Evolutionary conservation across 2,329 filamentous ascomycete species (phyloP), one percentile per base, ranked within the genome.

Genomic region (Endoconidiophora laricicola): DNA sequence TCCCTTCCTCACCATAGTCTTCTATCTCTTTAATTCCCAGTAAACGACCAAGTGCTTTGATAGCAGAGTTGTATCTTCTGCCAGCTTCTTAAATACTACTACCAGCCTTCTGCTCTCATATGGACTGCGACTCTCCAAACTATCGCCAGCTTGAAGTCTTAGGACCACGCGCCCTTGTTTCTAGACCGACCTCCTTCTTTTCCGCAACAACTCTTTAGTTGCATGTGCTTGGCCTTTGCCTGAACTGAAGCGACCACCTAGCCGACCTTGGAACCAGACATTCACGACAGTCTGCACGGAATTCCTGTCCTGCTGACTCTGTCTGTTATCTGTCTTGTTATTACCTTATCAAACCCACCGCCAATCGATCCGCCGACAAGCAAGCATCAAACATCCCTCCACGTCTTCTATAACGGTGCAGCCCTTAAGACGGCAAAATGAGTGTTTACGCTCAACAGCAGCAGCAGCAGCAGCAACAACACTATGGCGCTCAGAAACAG

Each of bases 181-280:
- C 7, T 9, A 33, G 26, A 10, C 46, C 46, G 38, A 42, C 46
- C 46, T 33, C 46, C 46, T 48, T 38, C 46, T 48, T 48, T 48
- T 48, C 46, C 9, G 38, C 33, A 37, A 36, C 29, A 4, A 29
- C 20, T 9, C 22, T 41, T 36, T 48, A 29, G n/a, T 20, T 26
- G 23, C 37, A 38, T 20, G 43, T 16, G 20, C 39, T 26, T 43
- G 16, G 46, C 22, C 22, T 24, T 16, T 48, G 46, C 37, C 41
- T 48, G 33, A 20, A 26, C 39, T 33, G 39, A 23, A 16, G 41
- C 46, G 46, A 38, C 46, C 41, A 33, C 42, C 38, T 14, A 42
- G 24, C 33, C 29, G 44, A n/a, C 44, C 22, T 46, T 38, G 44
- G 26, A 33, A 33, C 26, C 26, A 33, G 26, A 33, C 4, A 10